Evolutionary conservation across 345 rosid genomes (phyloP).

Genomic region (Acer yangbiense): DNA sequence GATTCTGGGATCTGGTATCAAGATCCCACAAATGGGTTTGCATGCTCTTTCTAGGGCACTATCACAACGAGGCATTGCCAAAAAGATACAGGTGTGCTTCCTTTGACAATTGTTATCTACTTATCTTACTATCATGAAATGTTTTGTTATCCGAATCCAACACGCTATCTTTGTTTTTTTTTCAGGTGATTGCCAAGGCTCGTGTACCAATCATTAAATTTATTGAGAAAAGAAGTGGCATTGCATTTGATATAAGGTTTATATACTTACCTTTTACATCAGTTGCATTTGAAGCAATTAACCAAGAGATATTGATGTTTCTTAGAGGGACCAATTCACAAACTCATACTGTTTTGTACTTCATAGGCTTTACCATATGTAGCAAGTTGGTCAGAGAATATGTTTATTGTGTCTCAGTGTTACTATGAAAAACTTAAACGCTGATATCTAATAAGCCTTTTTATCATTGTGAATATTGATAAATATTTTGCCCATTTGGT

Average conservation of each 20-base stretch:
- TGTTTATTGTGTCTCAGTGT: background rate
- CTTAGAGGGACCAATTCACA: background rate
- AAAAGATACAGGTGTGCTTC: slow-evolving; percentile 64
- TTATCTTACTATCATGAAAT: background rate
- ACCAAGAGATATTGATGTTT: background rate
- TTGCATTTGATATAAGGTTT: slow-evolving; percentile 87
- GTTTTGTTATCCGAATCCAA: slow-evolving; percentile 15
- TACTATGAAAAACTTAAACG: background rate
- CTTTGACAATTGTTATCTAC: slow-evolving; percentile 11
- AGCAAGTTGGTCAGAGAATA: background rate
- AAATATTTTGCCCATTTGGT: slow-evolving; percentile 13
- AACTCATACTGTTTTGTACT: no score
- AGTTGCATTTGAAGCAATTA: background rate
- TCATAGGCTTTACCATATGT: background rate
- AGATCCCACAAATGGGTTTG: slow-evolving; percentile 70
- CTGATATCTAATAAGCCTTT: background rate
- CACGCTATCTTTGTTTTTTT: slow-evolving; percentile 19
- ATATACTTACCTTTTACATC: slow-evolving; percentile 11
- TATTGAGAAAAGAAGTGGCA: slow-evolving; percentile 77
- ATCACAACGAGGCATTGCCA: slow-evolving; percentile 78
- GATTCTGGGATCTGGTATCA: slow-evolving; percentile 72
- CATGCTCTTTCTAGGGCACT: slow-evolving; percentile 83
- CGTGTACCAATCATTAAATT: slow-evolving; percentile 96
- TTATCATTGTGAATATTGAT: background rate
- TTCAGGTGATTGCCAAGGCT: slow-evolving; percentile 88